Evolutionary conservation across 352 stramenopile species (phyloP).

Genomic region (Phytopythium sindhum): DNA sequence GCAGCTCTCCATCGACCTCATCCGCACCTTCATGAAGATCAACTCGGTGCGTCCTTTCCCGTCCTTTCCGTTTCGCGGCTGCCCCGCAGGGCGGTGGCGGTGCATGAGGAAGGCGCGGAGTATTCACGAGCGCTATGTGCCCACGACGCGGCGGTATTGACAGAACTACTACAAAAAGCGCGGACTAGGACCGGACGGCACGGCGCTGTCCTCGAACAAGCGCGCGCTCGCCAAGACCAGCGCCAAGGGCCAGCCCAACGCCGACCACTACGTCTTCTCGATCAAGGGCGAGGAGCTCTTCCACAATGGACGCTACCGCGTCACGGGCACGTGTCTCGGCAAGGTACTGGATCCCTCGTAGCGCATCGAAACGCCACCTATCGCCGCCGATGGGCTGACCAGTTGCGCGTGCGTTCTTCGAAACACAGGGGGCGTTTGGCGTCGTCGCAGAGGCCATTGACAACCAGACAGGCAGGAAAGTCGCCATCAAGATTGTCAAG

Average conservation of each 20-base stretch:
- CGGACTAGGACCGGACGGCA: slow-evolving; percentile 48
- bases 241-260: slow-evolving; percentile 21
- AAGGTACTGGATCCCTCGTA: slow-evolving; percentile 36
- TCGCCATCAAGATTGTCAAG: slow-evolving; percentile 99
- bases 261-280: slow-evolving; percentile 57
- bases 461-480: slow-evolving; percentile 72
- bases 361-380: not conserved
- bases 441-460: slow-evolving; percentile 81
- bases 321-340: slow-evolving; percentile 63
- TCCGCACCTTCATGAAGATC: slow-evolving; percentile 97
- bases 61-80: slow-evolving; percentile 1
- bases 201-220: slow-evolving; percentile 62
- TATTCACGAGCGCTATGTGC: not conserved
- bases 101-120: not conserved
- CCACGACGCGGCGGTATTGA: not conserved
- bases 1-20: slow-evolving; percentile 91
- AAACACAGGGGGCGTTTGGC: slow-evolving; percentile 73
- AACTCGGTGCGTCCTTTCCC: slow-evolving; percentile 71
- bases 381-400: slow-evolving; percentile 10
- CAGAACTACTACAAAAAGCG: slow-evolving; percentile 85
- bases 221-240: slow-evolving; percentile 28
- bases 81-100: too few species aligned
- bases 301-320: slow-evolving; percentile 69
- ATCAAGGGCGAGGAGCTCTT: slow-evolving; percentile 65
- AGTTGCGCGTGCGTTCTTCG: not conserved